Evolutionary conservation across 306 rosid genomes (phyloP), one percentile per base, ranked within the genome.

Genomic region (Mimosa pudica): DNA sequence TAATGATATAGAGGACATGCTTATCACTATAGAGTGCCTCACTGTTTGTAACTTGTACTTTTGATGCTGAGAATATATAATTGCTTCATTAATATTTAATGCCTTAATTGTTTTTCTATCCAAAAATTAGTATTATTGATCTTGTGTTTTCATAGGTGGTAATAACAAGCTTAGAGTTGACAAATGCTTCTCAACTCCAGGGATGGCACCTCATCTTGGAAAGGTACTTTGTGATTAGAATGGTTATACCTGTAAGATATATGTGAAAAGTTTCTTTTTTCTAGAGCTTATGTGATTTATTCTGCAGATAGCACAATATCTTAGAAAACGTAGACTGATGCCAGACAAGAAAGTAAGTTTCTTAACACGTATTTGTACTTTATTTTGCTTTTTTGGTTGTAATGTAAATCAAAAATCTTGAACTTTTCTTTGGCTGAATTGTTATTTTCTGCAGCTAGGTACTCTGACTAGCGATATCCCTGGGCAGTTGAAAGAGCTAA

Each of bases 141-240:
- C 81, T 81, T 86, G 13, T 79, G 71, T 65, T 77, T 47, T 9
- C 80, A 65, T 81, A 95, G 99, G 83, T 78, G 93, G 92, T 82
- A 87, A 79, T 60, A 83, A 86, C 82, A 95, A 95, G 86, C 90
- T 95, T 81, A 93, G 90, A 81, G 94, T 93, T 35, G 99, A 95
- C 82, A 95, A 95, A 89, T 95, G 99, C 86, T 95, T 95, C 86
- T 89, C 99, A 58, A 93, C 99, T 77, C 97, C 92, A 76, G 94
- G 96, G 86, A 93, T 95, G 99, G 89, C 96, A 81, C 91, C 91
- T 84, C 94, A 92, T 61, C 88, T 95, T 81, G 95, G 90, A 73
- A 95, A 95, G 99, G 99, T 95, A 35, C 70, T 63, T 81, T 79
- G 45, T 79, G 66, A 67, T 70, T 78, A 70, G 38, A 57, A 41